Evolutionary conservation across 2,329 filamentous ascomycete species (phyloP).

Genomic region (Phialophora expanda): DNA sequence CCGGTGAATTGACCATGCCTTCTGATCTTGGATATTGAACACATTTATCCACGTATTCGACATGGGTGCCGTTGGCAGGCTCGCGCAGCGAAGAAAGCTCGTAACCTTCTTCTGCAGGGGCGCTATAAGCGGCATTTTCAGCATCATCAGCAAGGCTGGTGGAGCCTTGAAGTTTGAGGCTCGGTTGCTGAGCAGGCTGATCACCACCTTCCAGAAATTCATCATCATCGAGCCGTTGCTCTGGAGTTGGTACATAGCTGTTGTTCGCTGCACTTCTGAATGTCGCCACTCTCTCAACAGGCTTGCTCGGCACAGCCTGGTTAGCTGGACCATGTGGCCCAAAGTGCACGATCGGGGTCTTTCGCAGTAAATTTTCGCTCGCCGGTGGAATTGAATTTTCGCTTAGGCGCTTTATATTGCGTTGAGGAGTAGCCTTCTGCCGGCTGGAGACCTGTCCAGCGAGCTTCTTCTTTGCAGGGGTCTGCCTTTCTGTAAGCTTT

Average conservation of each 20-base stretch:
- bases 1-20: not conserved
- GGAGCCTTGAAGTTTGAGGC: not conserved
- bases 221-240: not conserved
- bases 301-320: slow-evolving; percentile 22
- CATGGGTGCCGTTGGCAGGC: not conserved
- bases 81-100: not conserved
- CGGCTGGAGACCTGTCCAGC: not conserved
- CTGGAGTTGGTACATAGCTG: not conserved
- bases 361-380: slow-evolving; percentile 25
- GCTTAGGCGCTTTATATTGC: slow-evolving; percentile 15
- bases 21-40: not conserved
- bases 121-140: not conserved
- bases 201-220: slow-evolving; percentile 1
- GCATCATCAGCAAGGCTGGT: not conserved
- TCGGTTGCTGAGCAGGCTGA: not conserved
- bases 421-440: slow-evolving; percentile 13
- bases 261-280: not conserved
- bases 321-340: slow-evolving; percentile 28
- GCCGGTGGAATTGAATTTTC: slow-evolving; percentile 28
- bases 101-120: too few relatives aligned
- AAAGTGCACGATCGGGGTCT: slow-evolving; percentile 29
- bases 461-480: slow-evolving; percentile 4
- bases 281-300: not conserved
- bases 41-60: slow-evolving; percentile 6
- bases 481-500: not conserved